Evolutionary conservation across 2,329 filamentous ascomycete genomes (phyloP).

Genomic region (Endocalyx cinctus): DNA sequence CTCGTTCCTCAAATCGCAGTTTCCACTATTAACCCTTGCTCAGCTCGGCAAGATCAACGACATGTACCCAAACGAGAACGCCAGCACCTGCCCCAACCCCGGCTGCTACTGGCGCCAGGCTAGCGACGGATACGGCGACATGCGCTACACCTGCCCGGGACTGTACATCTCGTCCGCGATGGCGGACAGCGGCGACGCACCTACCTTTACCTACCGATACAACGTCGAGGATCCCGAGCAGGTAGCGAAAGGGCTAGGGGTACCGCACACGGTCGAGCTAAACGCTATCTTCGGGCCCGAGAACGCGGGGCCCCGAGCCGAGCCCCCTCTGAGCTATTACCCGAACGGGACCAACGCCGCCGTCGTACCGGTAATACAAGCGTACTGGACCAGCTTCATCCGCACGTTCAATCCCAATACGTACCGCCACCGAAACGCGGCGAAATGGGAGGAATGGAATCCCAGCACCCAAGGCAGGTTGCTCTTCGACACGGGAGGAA

Average conservation of each 20-base stretch:
- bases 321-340: slow-evolving; percentile 51
- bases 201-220: slow-evolving; percentile 66
- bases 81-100: slow-evolving; percentile 39
- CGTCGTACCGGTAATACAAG: slow-evolving; percentile 59
- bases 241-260: slow-evolving; percentile 52
- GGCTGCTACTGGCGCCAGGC: slow-evolving; percentile 56
- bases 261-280: slow-evolving; percentile 63
- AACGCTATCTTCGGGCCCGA: slow-evolving; percentile 63
- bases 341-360: slow-evolving; percentile 46
- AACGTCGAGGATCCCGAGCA: slow-evolving; percentile 58
- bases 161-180: slow-evolving; percentile 46
- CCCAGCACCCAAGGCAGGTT: slow-evolving; percentile 29
- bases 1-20: slow-evolving; percentile 54
- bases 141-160: slow-evolving; percentile 61
- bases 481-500: slow-evolving; percentile 37
- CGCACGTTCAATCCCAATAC: slow-evolving; percentile 60
- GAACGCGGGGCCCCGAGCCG: slow-evolving; percentile 38
- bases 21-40: slow-evolving; percentile 45
- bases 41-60: slow-evolving; percentile 49
- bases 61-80: slow-evolving; percentile 49
- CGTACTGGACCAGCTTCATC: slow-evolving; percentile 74
- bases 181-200: slow-evolving; percentile 25
- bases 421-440: slow-evolving; percentile 16
- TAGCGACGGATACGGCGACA: slow-evolving; percentile 57
- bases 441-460: slow-evolving; percentile 21